Evolutionary conservation across 1,284 basidiomycete genomes (phyloP), one percentile per base, ranked within the genome.

Genomic region (Melampsora larici-populina): DNA sequence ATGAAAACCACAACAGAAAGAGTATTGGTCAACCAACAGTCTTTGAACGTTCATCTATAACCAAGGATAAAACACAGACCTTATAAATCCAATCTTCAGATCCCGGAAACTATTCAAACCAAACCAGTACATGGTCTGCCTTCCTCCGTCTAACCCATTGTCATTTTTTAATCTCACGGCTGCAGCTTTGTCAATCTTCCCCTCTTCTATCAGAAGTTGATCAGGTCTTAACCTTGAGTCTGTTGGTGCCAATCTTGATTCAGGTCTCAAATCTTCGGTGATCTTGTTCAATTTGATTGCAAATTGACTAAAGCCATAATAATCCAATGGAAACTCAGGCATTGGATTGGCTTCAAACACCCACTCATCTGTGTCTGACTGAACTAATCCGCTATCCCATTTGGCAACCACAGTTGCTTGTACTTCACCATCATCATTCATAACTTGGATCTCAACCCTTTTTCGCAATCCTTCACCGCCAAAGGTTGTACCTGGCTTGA

Each of bases 211-310:
- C 4, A 92, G 92, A 40, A 91, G 86, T 72, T 96, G 91, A 84
- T 97, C 94, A 0, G 93, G 92, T 48, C 94, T 88, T 78, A 89
- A 86, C 43, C 94, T 88, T 9, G 93, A 94, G 83, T 97, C 94
- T 0, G 94, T 94, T 0, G 89, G 88, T 0, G 93, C 91, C 7
- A 96, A 64, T n/a, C 31, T 84, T 11, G 15, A 24, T 4, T 46
- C 26, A 6, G 31, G 4, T 33, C 51, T 49, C 21, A 60, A 18
- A 43, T 79, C 75, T 1, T 63, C 80, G 51, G 93, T 87, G n/a
- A 75, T 31, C 83, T 94, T 92, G 83, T 94, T 94, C 79, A 94
- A 85, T 21, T 90, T 89, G 79, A 92, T 89, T 9, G 89, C 89
- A 81, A 90, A 94, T 40, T 87, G 85, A 3, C 91, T 92, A 84